Evolutionary conservation across 306 rosid genomes (phyloP).

Genomic region (Cicer pinnatifidum): DNA sequence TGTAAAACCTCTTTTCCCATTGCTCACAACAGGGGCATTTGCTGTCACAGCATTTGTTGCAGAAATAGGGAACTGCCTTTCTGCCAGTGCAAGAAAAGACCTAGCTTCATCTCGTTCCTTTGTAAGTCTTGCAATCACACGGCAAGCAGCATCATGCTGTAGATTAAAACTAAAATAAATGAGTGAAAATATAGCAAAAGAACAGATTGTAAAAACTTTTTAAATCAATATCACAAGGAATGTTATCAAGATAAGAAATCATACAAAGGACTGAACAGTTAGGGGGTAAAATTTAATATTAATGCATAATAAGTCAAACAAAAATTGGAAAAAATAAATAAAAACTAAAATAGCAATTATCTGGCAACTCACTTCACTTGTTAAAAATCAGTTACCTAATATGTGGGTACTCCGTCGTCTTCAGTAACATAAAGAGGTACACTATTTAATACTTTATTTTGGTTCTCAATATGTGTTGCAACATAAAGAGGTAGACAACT

Average conservation of each 20-base stretch:
- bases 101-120: slow-evolving; percentile 94
- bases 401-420: neutral
- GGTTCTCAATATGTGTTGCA: neutral
- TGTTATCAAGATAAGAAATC: neutral
- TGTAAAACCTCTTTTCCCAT: slow-evolving; percentile 84
- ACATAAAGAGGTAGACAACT: neutral
- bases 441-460: neutral
- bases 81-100: slow-evolving; percentile 84
- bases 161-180: slow-evolving; percentile 42
- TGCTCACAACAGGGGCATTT: slow-evolving; percentile 66
- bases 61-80: slow-evolving; percentile 67
- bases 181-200: neutral
- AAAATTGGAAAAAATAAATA: neutral
- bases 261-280: neutral
- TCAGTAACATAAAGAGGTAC: neutral
- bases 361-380: neutral
- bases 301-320: slow-evolving; percentile 20
- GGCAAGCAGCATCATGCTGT: slow-evolving; percentile 99
- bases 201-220: neutral
- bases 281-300: neutral
- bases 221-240: slow-evolving; percentile 13
- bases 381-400: neutral
- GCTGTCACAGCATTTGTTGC: slow-evolving; percentile 52
- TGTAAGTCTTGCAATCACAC: slow-evolving; percentile 90
- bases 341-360: neutral